Percentiles rank a stretch among this genome's conserved stretches.
Evolutionary conservation across 23 red algal species (phyloP).

Genomic region (Pyropia yezoensis): DNA sequence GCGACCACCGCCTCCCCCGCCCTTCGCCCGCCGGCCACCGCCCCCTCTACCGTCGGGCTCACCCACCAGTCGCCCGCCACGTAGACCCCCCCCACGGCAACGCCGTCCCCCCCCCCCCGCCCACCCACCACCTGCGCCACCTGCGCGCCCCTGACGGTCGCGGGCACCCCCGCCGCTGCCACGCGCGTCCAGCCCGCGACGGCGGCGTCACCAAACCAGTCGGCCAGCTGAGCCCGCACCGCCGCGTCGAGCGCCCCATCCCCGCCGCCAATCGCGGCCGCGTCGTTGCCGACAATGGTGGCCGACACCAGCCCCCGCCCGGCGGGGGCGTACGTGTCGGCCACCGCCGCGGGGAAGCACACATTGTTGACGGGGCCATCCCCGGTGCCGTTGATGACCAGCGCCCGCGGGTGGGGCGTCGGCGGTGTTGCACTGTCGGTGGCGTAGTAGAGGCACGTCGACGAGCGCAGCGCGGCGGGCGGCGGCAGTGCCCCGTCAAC

Average conservation of each 20-base stretch:
- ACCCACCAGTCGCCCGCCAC: background rate
- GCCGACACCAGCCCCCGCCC: conserved; percentile 62
- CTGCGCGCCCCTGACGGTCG: background rate
- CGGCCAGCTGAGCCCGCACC: conserved; percentile 37
- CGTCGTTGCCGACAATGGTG: conserved; percentile 44
- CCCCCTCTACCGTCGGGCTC: background rate
- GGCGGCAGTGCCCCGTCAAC: background rate
- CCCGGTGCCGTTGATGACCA: conserved; percentile 57
- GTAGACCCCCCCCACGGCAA: background rate
- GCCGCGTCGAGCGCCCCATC: conserved; percentile 24
- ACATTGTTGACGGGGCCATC: conserved; percentile 67
- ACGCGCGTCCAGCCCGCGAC: conserved; percentile 72
- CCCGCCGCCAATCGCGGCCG: background rate
- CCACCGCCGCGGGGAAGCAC: conserved; percentile 62
- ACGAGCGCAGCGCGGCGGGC: conserved; percentile 8
- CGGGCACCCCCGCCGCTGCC: conserved; percentile 10
- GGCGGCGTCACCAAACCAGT: conserved; percentile 55
- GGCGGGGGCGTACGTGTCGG: conserved; percentile 53
- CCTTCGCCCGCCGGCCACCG: background rate
- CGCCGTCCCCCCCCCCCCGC: background rate
- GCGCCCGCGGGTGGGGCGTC: conserved; percentile 7
- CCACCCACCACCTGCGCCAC: background rate
- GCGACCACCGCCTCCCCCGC: no score
- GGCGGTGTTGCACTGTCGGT: conserved; percentile 17
- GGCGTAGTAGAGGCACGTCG: conserved; percentile 74